These are phyloP conservation scores for Citrus maxima DNA, from an alignment of 345 rosid species.

Conservation along the genomic window DNA sequence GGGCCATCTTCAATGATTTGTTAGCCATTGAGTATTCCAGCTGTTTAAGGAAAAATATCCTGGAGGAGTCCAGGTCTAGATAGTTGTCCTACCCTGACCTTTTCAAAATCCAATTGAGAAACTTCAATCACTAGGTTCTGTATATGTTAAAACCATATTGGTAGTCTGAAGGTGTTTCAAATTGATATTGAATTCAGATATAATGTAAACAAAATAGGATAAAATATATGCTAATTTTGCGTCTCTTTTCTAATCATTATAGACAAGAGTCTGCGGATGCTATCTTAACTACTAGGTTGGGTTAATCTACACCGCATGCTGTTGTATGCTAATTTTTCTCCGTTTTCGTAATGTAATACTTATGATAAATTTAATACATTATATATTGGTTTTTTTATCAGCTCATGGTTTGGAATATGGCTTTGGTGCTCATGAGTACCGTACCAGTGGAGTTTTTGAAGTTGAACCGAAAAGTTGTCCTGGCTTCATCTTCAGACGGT, in stretches of 20 bases:
- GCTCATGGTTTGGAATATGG: slow-evolving; percentile 87
- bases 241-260: not conserved
- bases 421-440: slow-evolving; percentile 87
- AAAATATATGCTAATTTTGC: not conserved
- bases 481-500: slow-evolving; percentile 84
- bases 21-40: not conserved
- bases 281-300: not conserved
- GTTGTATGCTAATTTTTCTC: not conserved
- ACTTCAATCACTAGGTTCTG: not conserved
- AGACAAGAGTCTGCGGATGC: not conserved
- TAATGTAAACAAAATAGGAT: not conserved
- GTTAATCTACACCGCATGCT: not conserved
- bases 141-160: not conserved
- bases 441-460: slow-evolving; percentile 86
- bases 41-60: not conserved
- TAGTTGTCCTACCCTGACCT: not conserved
- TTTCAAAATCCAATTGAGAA: too few relatives aligned
- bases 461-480: slow-evolving; percentile 94
- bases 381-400: slow-evolving; percentile 28
- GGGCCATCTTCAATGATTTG: not conserved
- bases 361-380: slow-evolving; percentile 10
- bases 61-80: not conserved
- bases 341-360: not conserved
- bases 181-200: not conserved
- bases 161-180: not conserved